Conservation (phyloP, 352 stramenopile species). For the Globisporangium uncinulatum region DNA sequence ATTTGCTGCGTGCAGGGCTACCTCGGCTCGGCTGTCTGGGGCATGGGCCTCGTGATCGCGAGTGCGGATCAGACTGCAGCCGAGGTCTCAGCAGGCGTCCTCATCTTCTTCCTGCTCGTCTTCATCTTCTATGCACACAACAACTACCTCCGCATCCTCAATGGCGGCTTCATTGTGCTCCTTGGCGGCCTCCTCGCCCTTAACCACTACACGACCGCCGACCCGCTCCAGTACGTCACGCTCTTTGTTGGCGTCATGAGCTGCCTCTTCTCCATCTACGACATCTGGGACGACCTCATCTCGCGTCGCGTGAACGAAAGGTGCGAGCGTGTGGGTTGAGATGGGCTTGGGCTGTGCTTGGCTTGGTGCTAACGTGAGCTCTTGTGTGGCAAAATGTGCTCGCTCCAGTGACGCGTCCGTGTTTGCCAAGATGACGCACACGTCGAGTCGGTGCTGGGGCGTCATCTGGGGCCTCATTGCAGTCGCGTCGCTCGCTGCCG, state of each 20-base stretch:
- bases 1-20: constrained; percentile 48
- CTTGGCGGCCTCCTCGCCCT: constrained; percentile 70
- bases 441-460: constrained; percentile 86
- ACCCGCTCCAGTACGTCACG: constrained; percentile 78
- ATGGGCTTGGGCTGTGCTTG: neutral
- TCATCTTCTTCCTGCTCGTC: constrained; percentile 84
- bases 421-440: constrained; percentile 89
- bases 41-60: constrained; percentile 79
- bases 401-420: constrained; percentile 70
- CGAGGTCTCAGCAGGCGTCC: constrained; percentile 70
- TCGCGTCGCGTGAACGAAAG: constrained; percentile 82
- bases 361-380: neutral
- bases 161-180: constrained; percentile 79
- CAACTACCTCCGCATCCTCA: constrained; percentile 68
- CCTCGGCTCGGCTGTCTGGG: constrained; percentile 80
- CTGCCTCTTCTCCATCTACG: constrained; percentile 89
- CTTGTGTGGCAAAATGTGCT: neutral
- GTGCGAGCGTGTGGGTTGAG: constrained; percentile 6
- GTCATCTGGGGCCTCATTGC: constrained; percentile 85
- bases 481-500: constrained; percentile 62
- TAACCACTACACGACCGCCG: constrained; percentile 54
- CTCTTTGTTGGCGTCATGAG: constrained; percentile 90
- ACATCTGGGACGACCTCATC: constrained; percentile 91
- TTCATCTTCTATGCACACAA: constrained; percentile 90
- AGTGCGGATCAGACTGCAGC: constrained; percentile 48